Evolutionary conservation across 768 basidiomycete species (phyloP).

Genomic region (Lentinula boryana): DNA sequence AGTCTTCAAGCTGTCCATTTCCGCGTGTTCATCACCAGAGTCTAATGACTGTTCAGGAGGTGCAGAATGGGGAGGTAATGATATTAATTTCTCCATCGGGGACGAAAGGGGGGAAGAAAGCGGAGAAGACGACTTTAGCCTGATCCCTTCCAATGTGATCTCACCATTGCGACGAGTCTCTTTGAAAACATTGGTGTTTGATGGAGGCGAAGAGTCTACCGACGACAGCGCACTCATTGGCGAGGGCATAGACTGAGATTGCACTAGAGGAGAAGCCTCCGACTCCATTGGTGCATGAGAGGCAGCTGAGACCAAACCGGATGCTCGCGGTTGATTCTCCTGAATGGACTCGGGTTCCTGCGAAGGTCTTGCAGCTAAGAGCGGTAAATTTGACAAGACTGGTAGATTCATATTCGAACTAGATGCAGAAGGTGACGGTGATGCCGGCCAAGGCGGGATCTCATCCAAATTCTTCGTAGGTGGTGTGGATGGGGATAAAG

Average conservation of each 20-base stretch:
- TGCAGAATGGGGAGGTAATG: neutral
- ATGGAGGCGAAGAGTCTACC: neutral
- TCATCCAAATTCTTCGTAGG: neutral
- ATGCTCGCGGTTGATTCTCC: neutral
- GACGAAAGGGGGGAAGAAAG: slow-evolving; percentile 1
- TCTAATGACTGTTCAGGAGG: neutral
- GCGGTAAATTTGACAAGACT: too few relatives aligned
- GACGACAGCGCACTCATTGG: neutral
- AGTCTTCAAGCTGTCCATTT: neutral
- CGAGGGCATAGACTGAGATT: neutral
- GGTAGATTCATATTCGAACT: neutral
- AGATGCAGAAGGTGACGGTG: neutral
- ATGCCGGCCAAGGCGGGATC: neutral
- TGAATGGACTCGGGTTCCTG: neutral
- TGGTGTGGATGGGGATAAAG: neutral
- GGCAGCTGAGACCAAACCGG: neutral
- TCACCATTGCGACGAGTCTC: neutral
- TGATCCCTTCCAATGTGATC: neutral
- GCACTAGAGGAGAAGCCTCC: neutral
- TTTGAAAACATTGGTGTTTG: neutral
- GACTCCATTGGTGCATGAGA: neutral
- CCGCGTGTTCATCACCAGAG: neutral
- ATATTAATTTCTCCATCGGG: neutral
- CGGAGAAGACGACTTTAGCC: neutral
- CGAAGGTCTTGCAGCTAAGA: neutral